Base-by-base conservation (phyloP, 345 rosid genomes). In the Orychophragmus violaceus region DNA sequence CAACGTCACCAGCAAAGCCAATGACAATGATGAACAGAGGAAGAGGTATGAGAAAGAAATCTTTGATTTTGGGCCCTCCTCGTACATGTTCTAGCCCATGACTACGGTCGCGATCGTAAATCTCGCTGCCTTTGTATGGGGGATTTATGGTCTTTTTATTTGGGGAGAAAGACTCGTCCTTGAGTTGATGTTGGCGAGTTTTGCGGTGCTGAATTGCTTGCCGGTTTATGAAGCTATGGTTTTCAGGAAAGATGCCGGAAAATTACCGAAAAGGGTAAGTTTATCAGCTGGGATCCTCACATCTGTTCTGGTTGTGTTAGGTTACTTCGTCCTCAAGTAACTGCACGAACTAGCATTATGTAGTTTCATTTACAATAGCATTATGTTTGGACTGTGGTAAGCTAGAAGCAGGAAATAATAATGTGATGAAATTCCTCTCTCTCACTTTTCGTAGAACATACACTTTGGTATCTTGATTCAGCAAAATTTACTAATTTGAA, bases 191-290 rank as follows among this genome's bases (percentile, higher is more conserved):
- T 4, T 80, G 14, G 46, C 75, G 11, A 80, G 92, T 8, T 84
- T 77, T 30, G 81, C 56, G 0, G 75, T 53, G 39, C 49, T 79
- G 64, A 85, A 85, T 49, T 74, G 76, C 58, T 76, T 70, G 72
- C 89, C 90, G 9, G 24, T 86, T 66, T 90, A 82, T 30, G 77
- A 74, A 30, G 92, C 90, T 59, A 78, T 88, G 71, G 36, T 76
- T 2, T 17, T 81, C 6, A 84, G 96, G 70, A 81, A 25, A 22
- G 88, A 88, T 37, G 46, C 70, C 9, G 93, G 93, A 22, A 82
- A 68, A 51, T 45, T 86, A 64, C 80, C 85, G 5, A 18, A 62
- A 36, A 51, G n/a, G 6, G 55, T 70, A 24, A 77, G 77, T 6
- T 0, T 71, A 25, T 36, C 59, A 21, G 76, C 83, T 29, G 19